Evolutionary conservation across 192 early-diverging fungal genomes (phyloP), one percentile per base, ranked within the genome.

Genomic region (Rhizophagus clarus): DNA sequence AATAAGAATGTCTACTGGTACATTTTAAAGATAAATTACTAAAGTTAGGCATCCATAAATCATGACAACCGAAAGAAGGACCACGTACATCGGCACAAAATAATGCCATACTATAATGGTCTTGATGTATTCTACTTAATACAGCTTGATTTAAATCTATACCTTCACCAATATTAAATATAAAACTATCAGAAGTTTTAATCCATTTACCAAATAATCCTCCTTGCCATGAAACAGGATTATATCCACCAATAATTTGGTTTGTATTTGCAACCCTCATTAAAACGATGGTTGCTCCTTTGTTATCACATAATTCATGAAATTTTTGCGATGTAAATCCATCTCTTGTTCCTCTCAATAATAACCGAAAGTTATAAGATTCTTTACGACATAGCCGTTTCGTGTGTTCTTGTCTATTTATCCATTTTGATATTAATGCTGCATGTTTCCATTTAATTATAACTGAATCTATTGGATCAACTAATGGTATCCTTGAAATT

Each of bases 301-400:
- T n/a, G 26, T 63, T 28, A 63, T 63, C 61, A 63, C 61, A 63
- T 63, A 63, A 63, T 22, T 63, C n/a, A 63, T 63, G 61, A 63
- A 63, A 63, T n/a, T 20, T 63, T 28, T 63, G 20, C 6, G 61
- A 28, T 63, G 61, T 26, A 63, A 63, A 28, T 28, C 61, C 61
- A 20, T 63, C 61, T 28, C 61, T 22, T 26, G n/a, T 63, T 26
- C 61, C 61, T 63, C 61, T 22, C 26, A 63, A 26, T 4, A 63
- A n/a, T 20, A 63, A 63, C 1, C 61, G 20, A 63, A 63, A 28
- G 10, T 20, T 63, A 49, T 49, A 17, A 15, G 47, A 49, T 15
- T 11, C 11, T 49, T 49, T 49, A 49, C 47, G 47, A 49, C 15
- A 49, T 49, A 28, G 26, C 37, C 37, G 37, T 40, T 40, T 40